These are phyloP conservation scores for Debaryomycetaceae sp. DNA, from an alignment of 1,139 yeast genomes.

Conservation along the genomic window DNA sequence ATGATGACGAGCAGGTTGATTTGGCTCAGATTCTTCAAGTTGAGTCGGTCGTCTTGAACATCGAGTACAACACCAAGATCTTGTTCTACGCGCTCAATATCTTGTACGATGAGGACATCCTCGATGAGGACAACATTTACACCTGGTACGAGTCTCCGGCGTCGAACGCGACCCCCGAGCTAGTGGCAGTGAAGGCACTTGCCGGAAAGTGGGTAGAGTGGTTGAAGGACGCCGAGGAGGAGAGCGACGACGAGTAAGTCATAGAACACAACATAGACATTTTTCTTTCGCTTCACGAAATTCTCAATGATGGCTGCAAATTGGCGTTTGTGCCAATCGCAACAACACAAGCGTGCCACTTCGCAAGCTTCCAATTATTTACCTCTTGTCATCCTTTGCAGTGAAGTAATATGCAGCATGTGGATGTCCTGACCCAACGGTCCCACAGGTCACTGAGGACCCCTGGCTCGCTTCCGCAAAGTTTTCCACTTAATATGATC, in stretches of 20 bases:
- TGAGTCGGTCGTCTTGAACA: conserved; percentile 32
- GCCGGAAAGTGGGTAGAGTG: conserved; percentile 78
- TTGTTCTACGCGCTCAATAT: conserved; percentile 62
- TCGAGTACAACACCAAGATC: conserved; percentile 41
- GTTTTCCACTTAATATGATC: conserved; percentile 5
- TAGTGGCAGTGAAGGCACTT: conserved; percentile 47
- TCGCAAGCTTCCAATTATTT: conserved; percentile 1
- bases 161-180: conserved; percentile 38
- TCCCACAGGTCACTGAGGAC: conserved; percentile 3
- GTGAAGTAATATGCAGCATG: not conserved
- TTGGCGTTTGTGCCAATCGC: too few relatives aligned
- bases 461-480: not conserved
- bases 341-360: too few relatives aligned
- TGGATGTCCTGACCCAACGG: too few relatives aligned
- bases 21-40: conserved; percentile 57
- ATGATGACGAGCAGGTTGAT: conserved; percentile 71
- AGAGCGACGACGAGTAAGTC: conserved; percentile 38
- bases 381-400: too few relatives aligned
- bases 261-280: not conserved
- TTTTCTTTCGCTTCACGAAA: not conserved
- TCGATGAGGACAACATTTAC: conserved; percentile 76
- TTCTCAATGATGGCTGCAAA: conserved; percentile 1
- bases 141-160: conserved; percentile 69
- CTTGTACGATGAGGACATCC: conserved; percentile 73
- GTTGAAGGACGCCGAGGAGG: conserved; percentile 88